Evolutionary conservation across 345 rosid species (phyloP), one percentile per base, ranked within the genome.

Genomic region (rapeseed (Brassica napus)): DNA sequence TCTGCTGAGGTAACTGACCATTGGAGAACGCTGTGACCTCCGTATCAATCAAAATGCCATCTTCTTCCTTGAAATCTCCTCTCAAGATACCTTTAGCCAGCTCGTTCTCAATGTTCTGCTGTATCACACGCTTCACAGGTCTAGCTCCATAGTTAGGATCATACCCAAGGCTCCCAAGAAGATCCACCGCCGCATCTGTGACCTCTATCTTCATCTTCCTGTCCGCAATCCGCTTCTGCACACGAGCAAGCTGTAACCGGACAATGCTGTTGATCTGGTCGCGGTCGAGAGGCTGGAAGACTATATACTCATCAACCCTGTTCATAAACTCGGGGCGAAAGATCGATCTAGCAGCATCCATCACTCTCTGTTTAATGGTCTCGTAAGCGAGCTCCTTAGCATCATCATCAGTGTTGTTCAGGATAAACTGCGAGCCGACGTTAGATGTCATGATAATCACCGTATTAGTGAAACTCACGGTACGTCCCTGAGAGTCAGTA

Each of bases 261-360:
- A 96, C 99, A 49, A 96, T 96, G 23, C 86, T 77, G 89, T 81
- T 84, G 77, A 96, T 96, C 82, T 96, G 97, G 5, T 83, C 79
- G 0, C 92, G 95, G 76, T 89, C 91, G 80, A 96, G 82, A 55
- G 99, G 97, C 83, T 96, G 98, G 98, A 96, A 96, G 14, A 96
- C 98, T 34, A 96, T 96, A 84, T 96, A 96, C 77, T 96, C 98
- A 74, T 96, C 99, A 30, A 96, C 97, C 39, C 99, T 85, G 76
- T 93, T 96, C 97, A 96, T 92, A 82, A 96, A 96, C 78, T 96
- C 99, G 1, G 99, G 99, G 35, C 98, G 91, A 73, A 96, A 96
- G 71, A 96, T 64, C 5, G 97, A 88, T 82, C 99, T 92, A n/a
- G 98, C 98, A 84, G 99, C 97, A 77, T 92, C 92, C 94, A 92